phyloP scores from a whole-genome alignment of 495 filamentous ascomycete genomes.

The Chaetomium fimeti region DNA sequence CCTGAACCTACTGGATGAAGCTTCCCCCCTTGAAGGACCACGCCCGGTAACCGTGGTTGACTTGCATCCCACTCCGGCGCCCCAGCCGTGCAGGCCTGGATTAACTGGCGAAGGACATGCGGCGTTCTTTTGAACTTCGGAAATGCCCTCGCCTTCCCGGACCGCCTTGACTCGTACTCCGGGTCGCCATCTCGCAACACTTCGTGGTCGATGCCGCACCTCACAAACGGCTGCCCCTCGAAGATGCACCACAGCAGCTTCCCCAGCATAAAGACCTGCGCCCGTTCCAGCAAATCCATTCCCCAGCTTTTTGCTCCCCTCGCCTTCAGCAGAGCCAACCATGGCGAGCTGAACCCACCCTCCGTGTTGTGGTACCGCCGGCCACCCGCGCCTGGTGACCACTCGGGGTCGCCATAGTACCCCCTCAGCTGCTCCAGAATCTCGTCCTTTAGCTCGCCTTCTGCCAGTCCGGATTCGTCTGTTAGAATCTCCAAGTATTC shows the following conservation, averaged over 20 bases:
- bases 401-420: conserved; percentile 20
- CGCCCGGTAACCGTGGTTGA: background rate
- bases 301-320: background rate
- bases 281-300: conserved; percentile 25
- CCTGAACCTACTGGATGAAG: conserved; percentile 15
- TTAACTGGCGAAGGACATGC: conserved; percentile 21
- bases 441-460: conserved; percentile 11
- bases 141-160: conserved; percentile 19
- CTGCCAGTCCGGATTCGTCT: background rate
- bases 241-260: conserved; percentile 44
- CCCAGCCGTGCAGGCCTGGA: conserved; percentile 33
- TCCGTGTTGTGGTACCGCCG: conserved; percentile 26
- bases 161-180: background rate
- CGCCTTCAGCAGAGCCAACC: conserved; percentile 21
- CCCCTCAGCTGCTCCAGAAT: background rate
- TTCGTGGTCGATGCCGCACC: conserved; percentile 33
- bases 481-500: conserved; percentile 34
- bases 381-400: conserved; percentile 8
- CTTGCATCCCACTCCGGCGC: conserved; percentile 28
- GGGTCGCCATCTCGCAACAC: conserved; percentile 24
- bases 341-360: conserved; percentile 31
- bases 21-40: conserved; percentile 19
- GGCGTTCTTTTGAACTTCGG: conserved; percentile 30
- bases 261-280: conserved; percentile 40
- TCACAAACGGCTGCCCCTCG: conserved; percentile 27